A percentile compares a stretch with the other conserved stretches of the same genome.
Conservation (phyloP, 345 rosid species). For the Carallia pectinifolia region DNA sequence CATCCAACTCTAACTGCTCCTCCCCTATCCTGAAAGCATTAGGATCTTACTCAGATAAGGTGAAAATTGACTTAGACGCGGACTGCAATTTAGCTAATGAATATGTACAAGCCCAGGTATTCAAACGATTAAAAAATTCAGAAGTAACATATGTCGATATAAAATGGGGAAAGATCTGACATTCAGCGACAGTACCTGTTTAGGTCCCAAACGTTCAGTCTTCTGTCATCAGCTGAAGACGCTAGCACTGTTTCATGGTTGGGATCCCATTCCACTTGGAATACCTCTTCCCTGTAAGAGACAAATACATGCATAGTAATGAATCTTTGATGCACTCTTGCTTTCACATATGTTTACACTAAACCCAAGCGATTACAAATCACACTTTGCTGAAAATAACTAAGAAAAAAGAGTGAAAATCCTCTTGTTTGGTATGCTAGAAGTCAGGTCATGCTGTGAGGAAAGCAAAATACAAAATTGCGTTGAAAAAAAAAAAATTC, state of each 20-base stretch:
- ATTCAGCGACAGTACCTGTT: conserved; percentile 53
- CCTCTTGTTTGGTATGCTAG: no score
- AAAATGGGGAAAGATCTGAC: not conserved
- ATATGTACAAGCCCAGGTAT: no score
- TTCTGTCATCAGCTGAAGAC: conserved; percentile 89
- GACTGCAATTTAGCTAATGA: no score
- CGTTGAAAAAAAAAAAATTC: no score
- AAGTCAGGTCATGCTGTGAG: not conserved
- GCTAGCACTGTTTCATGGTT: conserved; percentile 89
- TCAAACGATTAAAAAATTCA: not conserved
- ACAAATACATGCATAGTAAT: not conserved
- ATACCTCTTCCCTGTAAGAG: conserved; percentile 74
- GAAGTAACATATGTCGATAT: not conserved
- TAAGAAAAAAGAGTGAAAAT: no score
- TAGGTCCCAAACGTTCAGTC: conserved; percentile 91
- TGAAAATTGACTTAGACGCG: not conserved
- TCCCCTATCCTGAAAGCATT: conserved; percentile 61
- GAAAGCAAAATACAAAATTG: not conserved
- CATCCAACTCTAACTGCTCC: conserved; percentile 79
- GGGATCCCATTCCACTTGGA: conserved; percentile 99
- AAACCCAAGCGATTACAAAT: no score
- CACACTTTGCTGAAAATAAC: no score
- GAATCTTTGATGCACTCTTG: no score
- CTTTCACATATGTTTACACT: no score
- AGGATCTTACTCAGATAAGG: not conserved